Evolutionary conservation across 2,329 filamentous ascomycete species (phyloP).

Genomic region (Davidsoniella virescens): DNA sequence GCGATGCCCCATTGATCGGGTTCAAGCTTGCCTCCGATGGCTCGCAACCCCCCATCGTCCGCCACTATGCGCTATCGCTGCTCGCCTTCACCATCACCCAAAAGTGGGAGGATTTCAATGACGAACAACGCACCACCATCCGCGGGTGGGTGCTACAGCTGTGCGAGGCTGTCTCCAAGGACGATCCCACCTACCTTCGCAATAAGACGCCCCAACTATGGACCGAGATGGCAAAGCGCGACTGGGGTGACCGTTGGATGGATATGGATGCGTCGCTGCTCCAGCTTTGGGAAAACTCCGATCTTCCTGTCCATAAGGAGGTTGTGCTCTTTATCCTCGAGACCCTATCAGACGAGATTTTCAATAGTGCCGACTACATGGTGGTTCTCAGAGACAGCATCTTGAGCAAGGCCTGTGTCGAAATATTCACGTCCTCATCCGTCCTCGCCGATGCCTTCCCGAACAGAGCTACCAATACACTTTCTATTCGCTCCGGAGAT

Average conservation of each 20-base stretch:
- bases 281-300: conserved; percentile 60
- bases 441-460: conserved; percentile 65
- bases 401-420: conserved; percentile 77
- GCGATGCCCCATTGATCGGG: conserved; percentile 69
- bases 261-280: conserved; percentile 81
- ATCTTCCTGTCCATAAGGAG: conserved; percentile 54
- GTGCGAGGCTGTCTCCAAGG: conserved; percentile 50
- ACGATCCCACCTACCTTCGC: conserved; percentile 67
- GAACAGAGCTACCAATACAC: conserved; percentile 44
- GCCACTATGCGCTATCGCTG: conserved; percentile 85
- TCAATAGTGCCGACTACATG: conserved; percentile 75
- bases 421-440: conserved; percentile 71
- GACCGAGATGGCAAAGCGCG: conserved; percentile 86
- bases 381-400: conserved; percentile 69
- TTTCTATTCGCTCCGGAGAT: conserved; percentile 56
- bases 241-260: conserved; percentile 85
- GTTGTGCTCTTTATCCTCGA: conserved; percentile 80
- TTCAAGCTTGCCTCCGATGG: conserved; percentile 65
- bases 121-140: conserved; percentile 50
- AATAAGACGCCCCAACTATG: conserved; percentile 92
- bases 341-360: conserved; percentile 84
- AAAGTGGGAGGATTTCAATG: conserved; percentile 58
- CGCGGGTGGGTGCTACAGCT: conserved; percentile 66
- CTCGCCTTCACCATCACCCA: conserved; percentile 82
- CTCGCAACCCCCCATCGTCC: conserved; percentile 61